A percentile compares a stretch with the other conserved stretches of the same genome.
Evolutionary conservation across 768 basidiomycete species (phyloP).

Genomic region (Arthromyces matolae): DNA sequence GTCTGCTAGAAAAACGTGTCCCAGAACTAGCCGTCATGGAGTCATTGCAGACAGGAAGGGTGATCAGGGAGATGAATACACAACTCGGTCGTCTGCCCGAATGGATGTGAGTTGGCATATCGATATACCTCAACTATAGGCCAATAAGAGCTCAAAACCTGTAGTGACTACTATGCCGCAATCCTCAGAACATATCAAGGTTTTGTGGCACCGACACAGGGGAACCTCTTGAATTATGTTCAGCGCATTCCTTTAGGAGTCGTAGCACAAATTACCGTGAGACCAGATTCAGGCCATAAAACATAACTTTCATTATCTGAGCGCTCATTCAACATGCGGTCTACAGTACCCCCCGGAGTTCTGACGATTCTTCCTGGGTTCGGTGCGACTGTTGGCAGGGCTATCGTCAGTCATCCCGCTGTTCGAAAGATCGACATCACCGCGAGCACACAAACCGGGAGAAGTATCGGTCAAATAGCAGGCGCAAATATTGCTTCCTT

Average conservation of each 20-base stretch:
- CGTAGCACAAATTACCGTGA: constrained; percentile 84
- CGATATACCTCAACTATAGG: background rate
- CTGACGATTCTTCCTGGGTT: constrained; percentile 73
- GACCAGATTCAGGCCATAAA: too few species aligned
- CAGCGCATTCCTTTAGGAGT: constrained; percentile 79
- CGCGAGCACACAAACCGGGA: constrained; percentile 58
- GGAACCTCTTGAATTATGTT: constrained; percentile 75
- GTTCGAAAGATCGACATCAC: constrained; percentile 84
- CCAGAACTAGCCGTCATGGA: constrained; percentile 63
- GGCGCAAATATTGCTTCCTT: constrained; percentile 71
- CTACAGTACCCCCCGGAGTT: constrained; percentile 70
- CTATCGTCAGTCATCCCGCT: constrained; percentile 59
- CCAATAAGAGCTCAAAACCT: background rate
- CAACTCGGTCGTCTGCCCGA: constrained; percentile 78
- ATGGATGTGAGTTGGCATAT: constrained; percentile 62
- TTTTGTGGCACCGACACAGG: constrained; percentile 76
- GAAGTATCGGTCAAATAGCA: constrained; percentile 67
- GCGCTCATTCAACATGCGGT: background rate
- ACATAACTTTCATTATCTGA: background rate
- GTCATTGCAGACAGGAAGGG: constrained; percentile 72
- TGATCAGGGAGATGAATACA: constrained; percentile 80
- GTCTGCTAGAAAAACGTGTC: constrained; percentile 52
- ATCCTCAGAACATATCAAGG: constrained; percentile 66
- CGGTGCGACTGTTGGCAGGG: constrained; percentile 60
- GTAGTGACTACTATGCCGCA: constrained; percentile 75